Evolutionary conservation across 2,329 filamentous ascomycete species (phyloP), one percentile per base, ranked within the genome.

Genomic region (Xylariomycetidae sp.): DNA sequence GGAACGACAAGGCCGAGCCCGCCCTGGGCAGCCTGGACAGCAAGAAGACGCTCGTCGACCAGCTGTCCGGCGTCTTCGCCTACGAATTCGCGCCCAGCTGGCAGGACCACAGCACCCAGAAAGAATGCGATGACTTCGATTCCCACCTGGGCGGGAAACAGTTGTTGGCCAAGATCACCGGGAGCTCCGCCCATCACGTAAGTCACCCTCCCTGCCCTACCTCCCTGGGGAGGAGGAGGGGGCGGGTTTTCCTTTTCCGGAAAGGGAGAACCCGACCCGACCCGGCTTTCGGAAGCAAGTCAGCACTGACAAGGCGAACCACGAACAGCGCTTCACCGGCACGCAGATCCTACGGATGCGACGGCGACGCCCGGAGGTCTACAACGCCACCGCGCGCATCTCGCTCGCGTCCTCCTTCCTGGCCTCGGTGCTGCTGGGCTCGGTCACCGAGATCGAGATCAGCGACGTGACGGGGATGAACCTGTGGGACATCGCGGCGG

Each of bases 401-500:
- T 94, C 88, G 2, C 82, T 97, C 28, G 89, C 96, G 11, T 97
- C 90, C 0, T 96, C 90, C 0, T 98, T 95, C 69, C 72, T 97
- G 32, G 89, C 90, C 3, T 96, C 90, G 0, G 61, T 97, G 12
- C 85, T 98, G 58, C 72, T 96, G 11, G 92, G 92, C 35, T 67
- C 72, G 44, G 74, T 96, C 43, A 90, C 92, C 0, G 88, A 89
- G 1, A 82, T 96, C 47, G 92, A 98, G 58, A 89, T 95, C 49
- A 84, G 85, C 52, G 92, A 98, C 63, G 89, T 90, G 16, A 94
- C 88, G 52, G 92, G 92, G 34, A 95, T 95, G 83, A 95, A 97
- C 58, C 70, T 98, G 6, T 97, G 88, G 88, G 88, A 97, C 53
- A 88, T 97, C 45, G 69, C 79, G 43, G 69, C 73, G 14, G 79